Evolutionary conservation across 176 grass and related monocot genomes (phyloP).

Genomic region (Saccharum spontaneum): DNA sequence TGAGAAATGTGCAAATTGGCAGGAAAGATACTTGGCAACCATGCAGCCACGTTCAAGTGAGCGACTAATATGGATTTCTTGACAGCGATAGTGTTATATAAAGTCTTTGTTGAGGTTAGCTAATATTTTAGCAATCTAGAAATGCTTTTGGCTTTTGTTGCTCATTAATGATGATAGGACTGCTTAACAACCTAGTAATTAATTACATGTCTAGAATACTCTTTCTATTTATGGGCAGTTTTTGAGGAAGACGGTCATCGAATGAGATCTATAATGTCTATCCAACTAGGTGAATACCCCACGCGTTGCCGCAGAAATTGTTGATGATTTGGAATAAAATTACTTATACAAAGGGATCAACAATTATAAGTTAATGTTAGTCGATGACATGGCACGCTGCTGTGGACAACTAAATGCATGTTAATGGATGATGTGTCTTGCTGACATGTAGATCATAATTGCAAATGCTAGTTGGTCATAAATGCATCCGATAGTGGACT

Average conservation of each 20-base stretch:
- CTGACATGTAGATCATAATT: too few species aligned
- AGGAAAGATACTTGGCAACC: background rate
- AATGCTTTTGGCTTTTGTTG: conserved; percentile 31
- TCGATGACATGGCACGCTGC: too few species aligned
- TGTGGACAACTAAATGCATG: too few species aligned
- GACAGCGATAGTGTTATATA: background rate
- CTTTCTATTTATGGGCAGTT: background rate
- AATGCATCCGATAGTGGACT: too few species aligned
- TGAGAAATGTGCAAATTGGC: background rate
- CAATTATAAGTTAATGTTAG: too few species aligned
- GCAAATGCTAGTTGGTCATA: too few species aligned
- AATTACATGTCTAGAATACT: background rate
- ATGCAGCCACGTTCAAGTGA: background rate
- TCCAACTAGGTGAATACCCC: too few species aligned
- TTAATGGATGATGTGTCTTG: too few species aligned
- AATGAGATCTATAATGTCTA: background rate
- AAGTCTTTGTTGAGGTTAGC: background rate
- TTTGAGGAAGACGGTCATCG: background rate
- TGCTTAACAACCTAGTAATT: conserved; percentile 16
- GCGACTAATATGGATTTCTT: background rate
- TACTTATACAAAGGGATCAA: too few species aligned
- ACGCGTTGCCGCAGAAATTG: too few species aligned
- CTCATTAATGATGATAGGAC: conserved; percentile 15
- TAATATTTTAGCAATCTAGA: background rate
- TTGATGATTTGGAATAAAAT: too few species aligned